phyloP scores from a whole-genome alignment of 2,329 filamentous ascomycete species.

The Thermomyces lanuginosus region DNA sequence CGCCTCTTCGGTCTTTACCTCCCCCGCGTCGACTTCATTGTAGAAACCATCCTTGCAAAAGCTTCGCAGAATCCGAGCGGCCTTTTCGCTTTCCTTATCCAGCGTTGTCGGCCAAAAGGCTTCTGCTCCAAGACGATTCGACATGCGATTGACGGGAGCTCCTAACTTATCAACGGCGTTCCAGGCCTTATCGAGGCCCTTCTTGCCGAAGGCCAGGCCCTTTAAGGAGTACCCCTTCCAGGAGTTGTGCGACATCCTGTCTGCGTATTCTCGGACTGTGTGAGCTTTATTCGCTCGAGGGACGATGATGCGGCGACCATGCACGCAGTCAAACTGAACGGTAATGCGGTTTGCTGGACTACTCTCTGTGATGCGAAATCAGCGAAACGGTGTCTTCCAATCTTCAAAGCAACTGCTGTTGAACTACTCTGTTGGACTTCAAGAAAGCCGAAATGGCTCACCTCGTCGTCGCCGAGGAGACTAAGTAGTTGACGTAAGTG shows the following conservation, averaged over 20 bases:
- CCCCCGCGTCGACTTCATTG: slow-evolving; percentile 10
- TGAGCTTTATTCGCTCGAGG: too few relatives aligned
- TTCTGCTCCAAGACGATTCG: slow-evolving; percentile 66
- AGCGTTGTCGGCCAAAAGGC: slow-evolving; percentile 74
- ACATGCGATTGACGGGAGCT: slow-evolving; percentile 61
- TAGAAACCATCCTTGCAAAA: slow-evolving; percentile 75
- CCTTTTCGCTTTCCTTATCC: slow-evolving; percentile 82
- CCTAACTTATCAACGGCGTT: slow-evolving; percentile 51
- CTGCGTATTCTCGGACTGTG: background rate
- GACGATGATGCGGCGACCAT: too few relatives aligned
- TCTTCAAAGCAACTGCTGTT: too few relatives aligned
- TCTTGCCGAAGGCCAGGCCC: slow-evolving; percentile 30
- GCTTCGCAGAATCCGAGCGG: slow-evolving; percentile 70
- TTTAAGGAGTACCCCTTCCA: slow-evolving; percentile 31
- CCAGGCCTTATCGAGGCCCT: slow-evolving; percentile 60
- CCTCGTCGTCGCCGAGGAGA: too few relatives aligned
- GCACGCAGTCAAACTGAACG: too few relatives aligned
- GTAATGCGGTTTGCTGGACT: too few relatives aligned
- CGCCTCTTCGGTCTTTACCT: slow-evolving; percentile 40
- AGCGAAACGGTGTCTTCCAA: too few relatives aligned
- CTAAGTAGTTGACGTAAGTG: too few relatives aligned
- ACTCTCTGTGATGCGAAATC: too few relatives aligned
- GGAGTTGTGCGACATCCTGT: slow-evolving; percentile 36
- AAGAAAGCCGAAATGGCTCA: too few relatives aligned
- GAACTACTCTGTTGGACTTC: too few relatives aligned